These are phyloP conservation scores for Puya raimondii DNA, from an alignment of 176 grass and related monocot genomes.

Conservation along the genomic window DNA sequence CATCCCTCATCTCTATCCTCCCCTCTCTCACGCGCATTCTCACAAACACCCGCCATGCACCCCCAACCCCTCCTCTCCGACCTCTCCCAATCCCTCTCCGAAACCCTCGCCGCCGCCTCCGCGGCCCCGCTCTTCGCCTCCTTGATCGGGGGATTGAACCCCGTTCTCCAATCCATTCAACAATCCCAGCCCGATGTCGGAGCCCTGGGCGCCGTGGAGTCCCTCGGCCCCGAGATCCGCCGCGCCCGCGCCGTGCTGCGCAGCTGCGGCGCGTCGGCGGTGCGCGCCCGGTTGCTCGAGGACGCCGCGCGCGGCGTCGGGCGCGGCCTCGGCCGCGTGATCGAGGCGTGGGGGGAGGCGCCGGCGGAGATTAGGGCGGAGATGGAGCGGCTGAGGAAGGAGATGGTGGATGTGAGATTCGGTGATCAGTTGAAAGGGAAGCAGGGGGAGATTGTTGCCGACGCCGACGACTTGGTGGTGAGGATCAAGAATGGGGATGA, in stretches of 20 bases:
- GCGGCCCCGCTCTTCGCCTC: neutral
- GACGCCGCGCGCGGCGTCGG: neutral
- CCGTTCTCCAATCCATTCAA: conserved; percentile 4
- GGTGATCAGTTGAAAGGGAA: neutral
- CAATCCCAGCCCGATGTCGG: neutral
- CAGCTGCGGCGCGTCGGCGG: neutral
- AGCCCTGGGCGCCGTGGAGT: neutral
- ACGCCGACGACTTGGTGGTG: conserved; percentile 19
- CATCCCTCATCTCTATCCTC: neutral
- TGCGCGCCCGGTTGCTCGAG: neutral
- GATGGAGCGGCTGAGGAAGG: neutral
- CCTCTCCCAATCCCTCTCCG: neutral
- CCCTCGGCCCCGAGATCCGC: conserved; percentile 14
- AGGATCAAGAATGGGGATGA: conserved; percentile 26
- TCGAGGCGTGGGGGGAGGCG: conserved; percentile 11
- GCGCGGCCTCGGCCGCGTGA: neutral
- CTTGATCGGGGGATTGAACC: conserved; percentile 3
- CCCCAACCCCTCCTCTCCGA: neutral
- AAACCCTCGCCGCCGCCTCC: neutral
- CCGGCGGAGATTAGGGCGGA: neutral
- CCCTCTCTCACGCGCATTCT: neutral
- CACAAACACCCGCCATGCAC: neutral
- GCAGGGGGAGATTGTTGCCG: neutral
- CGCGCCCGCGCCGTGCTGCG: conserved; percentile 1
- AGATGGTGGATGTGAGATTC: conserved; percentile 13